Base-by-base conservation (phyloP, 1,284 basidiomycete genomes). In the Exobasidium rhododendri region DNA sequence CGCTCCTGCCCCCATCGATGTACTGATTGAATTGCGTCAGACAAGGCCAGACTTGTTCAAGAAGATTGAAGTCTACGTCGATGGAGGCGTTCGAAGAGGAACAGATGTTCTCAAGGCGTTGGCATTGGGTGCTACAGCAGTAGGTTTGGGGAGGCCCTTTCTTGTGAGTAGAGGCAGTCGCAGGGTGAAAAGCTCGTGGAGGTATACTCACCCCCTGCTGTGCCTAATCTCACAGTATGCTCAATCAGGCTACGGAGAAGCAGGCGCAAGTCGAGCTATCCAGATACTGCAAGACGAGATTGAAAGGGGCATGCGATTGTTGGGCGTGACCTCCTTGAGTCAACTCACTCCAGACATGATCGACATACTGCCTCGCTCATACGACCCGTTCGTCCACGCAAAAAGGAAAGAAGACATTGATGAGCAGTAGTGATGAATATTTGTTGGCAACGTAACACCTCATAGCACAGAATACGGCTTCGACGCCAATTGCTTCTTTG, bases 131-230 rank as follows among this genome's bases (percentile, higher is more conserved):
- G 94, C 93, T 1, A 89, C 83, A 67, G 92, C 90, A 3, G 92
- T 94, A 4, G 93, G 94, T 1, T 82, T 97, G 26, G 93, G 93
- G 0, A 85, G 93, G 29, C 85, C 89, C 0, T 93, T 94, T 83
- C 83, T 96, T 29, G 52, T 60, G 30, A 60, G 51, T 31, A 17
- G 43, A 14, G 43, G n/a, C 43, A n/a, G n/a, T n/a, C n/a, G n/a
- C n/a, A n/a, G n/a, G n/a, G n/a, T n/a, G n/a, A n/a, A n/a, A n/a
- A n/a, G n/a, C n/a, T n/a, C n/a, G n/a, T n/a, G n/a, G n/a, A n/a
- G n/a, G n/a, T n/a, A n/a, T n/a, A n/a, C n/a, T n/a, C n/a, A n/a
- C n/a, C n/a, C n/a, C n/a, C n/a, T n/a, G n/a, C n/a, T n/a, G n/a
- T n/a, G n/a, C n/a, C n/a, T n/a, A 40, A 7, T 10, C 35, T 17